These are phyloP conservation scores for Boletales sp. DNA, from an alignment of 768 basidiomycete genomes.

Conservation along the genomic window DNA sequence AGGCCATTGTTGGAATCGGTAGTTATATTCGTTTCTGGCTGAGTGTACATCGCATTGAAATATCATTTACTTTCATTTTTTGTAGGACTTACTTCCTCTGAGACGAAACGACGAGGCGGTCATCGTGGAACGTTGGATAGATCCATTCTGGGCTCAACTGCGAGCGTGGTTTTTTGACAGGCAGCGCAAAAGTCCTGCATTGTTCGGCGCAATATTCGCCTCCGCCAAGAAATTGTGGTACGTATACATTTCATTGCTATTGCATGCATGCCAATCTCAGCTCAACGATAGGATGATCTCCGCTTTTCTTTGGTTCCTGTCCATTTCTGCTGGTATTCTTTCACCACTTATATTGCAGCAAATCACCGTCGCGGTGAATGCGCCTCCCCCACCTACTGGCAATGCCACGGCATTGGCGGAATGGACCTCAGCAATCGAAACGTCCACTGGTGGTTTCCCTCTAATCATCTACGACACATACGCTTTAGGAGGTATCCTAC, in stretches of 20 bases:
- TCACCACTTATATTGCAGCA: constrained; percentile 27
- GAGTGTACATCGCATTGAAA: constrained; percentile 19
- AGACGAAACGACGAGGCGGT: constrained; percentile 23
- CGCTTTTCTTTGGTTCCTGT: constrained; percentile 28
- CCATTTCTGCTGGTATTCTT: constrained; percentile 17
- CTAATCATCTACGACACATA: constrained; percentile 25
- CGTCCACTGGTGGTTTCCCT: constrained; percentile 27
- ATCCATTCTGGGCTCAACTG: constrained; percentile 23
- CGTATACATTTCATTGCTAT: not conserved
- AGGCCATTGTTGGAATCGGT: constrained; percentile 30
- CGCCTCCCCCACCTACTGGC: constrained; percentile 16
- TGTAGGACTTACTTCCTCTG: constrained; percentile 24
- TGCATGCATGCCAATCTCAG: not conserved
- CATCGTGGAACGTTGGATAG: constrained; percentile 22
- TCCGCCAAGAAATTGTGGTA: constrained; percentile 17
- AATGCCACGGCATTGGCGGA: constrained; percentile 20
- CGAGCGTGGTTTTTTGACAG: constrained; percentile 17
- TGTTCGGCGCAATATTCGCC: constrained; percentile 16
- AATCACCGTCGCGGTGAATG: constrained; percentile 22
- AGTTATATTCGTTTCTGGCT: constrained; percentile 25
- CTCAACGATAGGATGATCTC: constrained; percentile 19
- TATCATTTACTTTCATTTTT: constrained; percentile 8
- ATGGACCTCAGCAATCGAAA: constrained; percentile 17
- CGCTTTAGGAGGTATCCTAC: constrained; percentile 19
- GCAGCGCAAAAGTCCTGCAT: constrained; percentile 8